Evolutionary conservation across 1,284 basidiomycete species (phyloP).

Genomic region (Ganoderma leucocontextum): DNA sequence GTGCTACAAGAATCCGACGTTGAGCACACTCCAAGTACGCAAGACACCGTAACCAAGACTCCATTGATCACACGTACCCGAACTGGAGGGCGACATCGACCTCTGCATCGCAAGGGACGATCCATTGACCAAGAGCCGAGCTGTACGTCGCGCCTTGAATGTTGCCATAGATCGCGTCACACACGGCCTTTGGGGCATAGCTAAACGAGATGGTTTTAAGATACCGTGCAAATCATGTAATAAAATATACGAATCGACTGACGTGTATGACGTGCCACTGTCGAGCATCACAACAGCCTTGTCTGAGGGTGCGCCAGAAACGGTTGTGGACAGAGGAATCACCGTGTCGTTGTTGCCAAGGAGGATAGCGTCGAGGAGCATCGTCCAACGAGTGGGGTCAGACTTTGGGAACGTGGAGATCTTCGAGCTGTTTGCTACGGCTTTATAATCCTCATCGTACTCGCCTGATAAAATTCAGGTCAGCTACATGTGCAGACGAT

Average conservation of each 20-base stretch:
- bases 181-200: slow-evolving; percentile 69
- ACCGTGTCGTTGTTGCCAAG: slow-evolving; percentile 58
- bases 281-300: slow-evolving; percentile 79
- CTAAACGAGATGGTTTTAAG: slow-evolving; percentile 44
- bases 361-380: slow-evolving; percentile 75
- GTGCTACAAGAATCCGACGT: slow-evolving; percentile 50
- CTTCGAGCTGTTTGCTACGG: slow-evolving; percentile 58
- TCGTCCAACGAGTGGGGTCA: slow-evolving; percentile 73
- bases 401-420: slow-evolving; percentile 76
- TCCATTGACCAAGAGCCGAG: slow-evolving; percentile 62
- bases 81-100: slow-evolving; percentile 81
- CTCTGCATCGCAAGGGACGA: slow-evolving; percentile 73
- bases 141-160: slow-evolving; percentile 67
- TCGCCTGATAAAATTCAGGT: slow-evolving; percentile 55
- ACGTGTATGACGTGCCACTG: slow-evolving; percentile 83
- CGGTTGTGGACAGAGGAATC: slow-evolving; percentile 58
- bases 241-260: slow-evolving; percentile 39
- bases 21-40: neutral
- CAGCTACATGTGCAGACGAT: neutral
- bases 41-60: neutral
- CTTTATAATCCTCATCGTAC: slow-evolving; percentile 65
- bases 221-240: slow-evolving; percentile 7
- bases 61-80: slow-evolving; percentile 53
- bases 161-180: slow-evolving; percentile 70
- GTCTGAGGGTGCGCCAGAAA: slow-evolving; percentile 65